Conservation (phyloP, 2,329 filamentous ascomycete species). For the Aspergillus chevalieri region DNA sequence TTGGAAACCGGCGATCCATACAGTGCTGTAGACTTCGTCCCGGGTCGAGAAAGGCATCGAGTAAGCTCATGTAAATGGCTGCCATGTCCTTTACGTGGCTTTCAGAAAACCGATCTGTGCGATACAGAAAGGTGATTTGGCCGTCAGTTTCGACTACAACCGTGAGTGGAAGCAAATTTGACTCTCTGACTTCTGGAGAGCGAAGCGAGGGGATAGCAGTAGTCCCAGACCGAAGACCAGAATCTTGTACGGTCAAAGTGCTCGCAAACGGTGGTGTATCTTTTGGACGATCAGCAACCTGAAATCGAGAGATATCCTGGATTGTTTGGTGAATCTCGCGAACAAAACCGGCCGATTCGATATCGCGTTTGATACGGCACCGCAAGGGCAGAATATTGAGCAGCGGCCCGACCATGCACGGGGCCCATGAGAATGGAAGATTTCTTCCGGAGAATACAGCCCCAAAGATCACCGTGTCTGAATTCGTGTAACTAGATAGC, state of each 20-base stretch:
- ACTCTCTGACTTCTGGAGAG: neutral
- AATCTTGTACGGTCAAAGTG: neutral
- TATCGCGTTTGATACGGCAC: conserved; percentile 7
- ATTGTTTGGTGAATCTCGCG: neutral
- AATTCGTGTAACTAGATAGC: conserved; percentile 24
- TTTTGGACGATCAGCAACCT: neutral
- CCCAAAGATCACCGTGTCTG: conserved; percentile 30
- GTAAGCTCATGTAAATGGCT: neutral
- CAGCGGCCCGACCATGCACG: conserved; percentile 28
- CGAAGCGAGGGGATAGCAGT: neutral
- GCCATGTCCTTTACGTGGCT: neutral
- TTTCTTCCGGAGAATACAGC: conserved; percentile 30
- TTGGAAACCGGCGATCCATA: neutral
- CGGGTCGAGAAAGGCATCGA: neutral
- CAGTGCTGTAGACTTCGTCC: neutral
- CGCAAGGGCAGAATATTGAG: conserved; percentile 27
- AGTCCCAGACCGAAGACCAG: neutral
- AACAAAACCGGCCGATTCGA: neutral
- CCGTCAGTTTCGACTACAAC: neutral
- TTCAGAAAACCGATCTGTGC: neutral
- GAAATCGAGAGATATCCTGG: neutral
- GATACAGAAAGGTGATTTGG: neutral
- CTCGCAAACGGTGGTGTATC: neutral
- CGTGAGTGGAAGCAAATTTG: neutral
- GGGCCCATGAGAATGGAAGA: conserved; percentile 23